Evolutionary conservation across 2,329 filamentous ascomycete species (phyloP).

Genomic region (Fusarium sp.): DNA sequence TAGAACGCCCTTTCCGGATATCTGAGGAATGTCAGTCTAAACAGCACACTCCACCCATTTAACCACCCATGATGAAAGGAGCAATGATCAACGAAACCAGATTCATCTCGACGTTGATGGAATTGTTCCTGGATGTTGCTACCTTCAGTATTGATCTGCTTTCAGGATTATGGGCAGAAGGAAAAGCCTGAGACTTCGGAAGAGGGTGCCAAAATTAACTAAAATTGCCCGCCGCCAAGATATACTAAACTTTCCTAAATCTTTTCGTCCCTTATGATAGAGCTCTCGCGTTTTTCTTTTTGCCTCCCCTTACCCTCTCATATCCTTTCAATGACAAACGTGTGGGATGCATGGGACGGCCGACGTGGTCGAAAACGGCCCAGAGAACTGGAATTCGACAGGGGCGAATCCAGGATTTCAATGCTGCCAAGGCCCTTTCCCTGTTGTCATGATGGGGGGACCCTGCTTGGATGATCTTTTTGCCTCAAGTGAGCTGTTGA

Average conservation of each 20-base stretch:
- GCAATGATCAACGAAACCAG: background rate
- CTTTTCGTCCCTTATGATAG: background rate
- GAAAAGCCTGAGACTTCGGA: background rate
- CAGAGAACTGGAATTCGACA: slow-evolving; percentile 3
- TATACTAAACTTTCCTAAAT: background rate
- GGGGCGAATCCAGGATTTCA: background rate
- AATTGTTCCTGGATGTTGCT: slow-evolving; percentile 6
- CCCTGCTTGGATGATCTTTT: background rate
- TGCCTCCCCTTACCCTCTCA: background rate
- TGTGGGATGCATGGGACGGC: background rate
- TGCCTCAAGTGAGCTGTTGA: background rate
- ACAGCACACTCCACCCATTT: background rate
- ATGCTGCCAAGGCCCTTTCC: background rate
- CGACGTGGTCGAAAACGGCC: background rate
- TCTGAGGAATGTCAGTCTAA: slow-evolving; percentile 1
- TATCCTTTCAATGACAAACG: background rate
- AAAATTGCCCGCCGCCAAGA: background rate
- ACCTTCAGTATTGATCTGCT: background rate
- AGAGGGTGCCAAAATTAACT: background rate
- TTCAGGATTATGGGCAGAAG: background rate
- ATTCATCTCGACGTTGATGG: background rate
- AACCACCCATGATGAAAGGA: background rate
- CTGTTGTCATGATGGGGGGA: background rate
- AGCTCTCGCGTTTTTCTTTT: background rate
- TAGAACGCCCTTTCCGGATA: background rate